Base-by-base conservation (phyloP, 768 basidiomycete genomes). In the Mycena polygramma region DNA sequence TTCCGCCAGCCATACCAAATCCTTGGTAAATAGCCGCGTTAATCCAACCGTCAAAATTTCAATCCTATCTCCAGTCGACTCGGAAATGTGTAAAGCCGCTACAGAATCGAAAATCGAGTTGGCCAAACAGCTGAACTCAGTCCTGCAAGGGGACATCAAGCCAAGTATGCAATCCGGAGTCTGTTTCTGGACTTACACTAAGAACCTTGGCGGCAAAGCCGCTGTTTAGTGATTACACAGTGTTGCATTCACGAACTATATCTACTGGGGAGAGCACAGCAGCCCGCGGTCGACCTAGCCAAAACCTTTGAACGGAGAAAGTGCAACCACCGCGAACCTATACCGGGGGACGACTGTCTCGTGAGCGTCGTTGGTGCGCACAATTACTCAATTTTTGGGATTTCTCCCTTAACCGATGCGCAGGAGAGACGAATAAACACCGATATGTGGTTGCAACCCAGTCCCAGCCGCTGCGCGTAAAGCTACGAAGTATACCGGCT, bases 171-270 rank as follows among this genome's bases (percentile, higher is more conserved):
- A 63, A 45, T 63, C 17, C 43, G 24, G 45, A 45, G 9, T 70
- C 63, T 46, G 35, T 51, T 64, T 52, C 30, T 55, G 49, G 66
- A 68, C 57, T 75, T 57, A 68, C 66, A 72, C 72, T 80, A 70
- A 76, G 59, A 71, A 57, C 53, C 63, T 78, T 82, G 76, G 83
- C 86, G 78, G 81, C 82, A 82, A 84, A 85, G 82, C 82, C 80
- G 79, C 80, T 80, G 67, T 77, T 74, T 74, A 98, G 98, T 99
- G 97, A 98, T 99, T 79, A 98, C 98, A 0, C 97, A 99, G 78
- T 99, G 98, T 80, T 97, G 92, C 78, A 96, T 99, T 49, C 91
- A 96, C 73, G 94, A 95, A 77, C 86, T 99, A 2, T 99, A 99
- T 82, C 86, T 95, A 4, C 88, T 92, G 65, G 96, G 95, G 15